Base-by-base conservation (phyloP, 495 filamentous ascomycete genomes). In the Trichodelitschia bisporula region DNA sequence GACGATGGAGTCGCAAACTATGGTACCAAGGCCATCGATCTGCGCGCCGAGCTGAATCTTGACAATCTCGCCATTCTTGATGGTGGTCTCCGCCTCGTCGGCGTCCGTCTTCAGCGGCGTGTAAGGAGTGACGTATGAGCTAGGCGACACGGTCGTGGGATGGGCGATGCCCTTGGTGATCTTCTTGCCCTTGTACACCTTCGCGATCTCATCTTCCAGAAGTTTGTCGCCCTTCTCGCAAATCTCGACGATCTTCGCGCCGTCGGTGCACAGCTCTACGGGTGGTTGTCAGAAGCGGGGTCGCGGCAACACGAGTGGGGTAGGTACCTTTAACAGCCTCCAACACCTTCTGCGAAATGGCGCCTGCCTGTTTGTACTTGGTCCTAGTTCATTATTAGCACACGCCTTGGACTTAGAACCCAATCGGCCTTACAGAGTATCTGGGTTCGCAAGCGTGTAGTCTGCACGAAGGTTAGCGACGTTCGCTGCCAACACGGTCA, bases 121-220 rank as follows among this genome's bases (percentile, higher is more conserved):
- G 57, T 95, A 95, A 29, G 86, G 86, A 29, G 86, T 97, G 50
- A 95, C 72, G 52, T 83, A 86, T 33, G 83, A 76, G 51, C 69
- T 74, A 20, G 89, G 89, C 10, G 86, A 97, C 50, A 97, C 66
- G 31, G 86, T 97, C 16, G 82, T 92, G 14, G 89, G 89, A 61
- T 93, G 83, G 25, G 72, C 62, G 50, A 89, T 73, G 54, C 83
- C 84, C 61, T 97, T 97, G 41, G 55, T 39, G 39, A 93, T 75
- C 58, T 90, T 93, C 61, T 93, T 97, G 54, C 80, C 83, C 53
- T 91, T 84, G 64, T 86, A 95, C 41, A 97, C 84, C 59, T 95
- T 97, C 39, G 67, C 52, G 33, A 89, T 62, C 48, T 95, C 86
- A 44, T 91, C 86, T 16, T 83, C 80, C 37, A 97, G 66, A 29